Evolutionary conservation across 139 green algal genomes (phyloP), one percentile per base, ranked within the genome.

Genomic region (Dunaliella primolecta): DNA sequence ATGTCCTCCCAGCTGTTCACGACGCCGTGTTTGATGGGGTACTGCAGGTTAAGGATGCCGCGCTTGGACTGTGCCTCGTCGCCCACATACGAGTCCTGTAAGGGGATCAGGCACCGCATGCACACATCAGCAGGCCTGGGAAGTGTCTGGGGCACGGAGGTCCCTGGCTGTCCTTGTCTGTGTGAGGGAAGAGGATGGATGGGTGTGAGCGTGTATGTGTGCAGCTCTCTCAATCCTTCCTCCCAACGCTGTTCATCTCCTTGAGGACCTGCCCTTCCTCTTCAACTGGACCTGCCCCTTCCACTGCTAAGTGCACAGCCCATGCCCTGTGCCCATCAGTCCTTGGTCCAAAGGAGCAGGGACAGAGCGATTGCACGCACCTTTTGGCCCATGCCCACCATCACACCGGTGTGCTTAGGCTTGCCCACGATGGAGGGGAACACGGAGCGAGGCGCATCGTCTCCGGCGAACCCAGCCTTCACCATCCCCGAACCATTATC

Each of bases 1-100:
- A 99, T 99, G 92, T 99, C 97, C 81, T 99, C 97, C 97, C 97
- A 99, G 94, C 98, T 98, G 74, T 92, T 99, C 31, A 99, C 96
- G 36, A 99, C 97, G 74, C 96, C 95, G 89, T 98, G 96, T 89
- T 98, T 95, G 83, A 99, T 99, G 36, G 97, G 97, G 89, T 99
- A 99, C 88, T 97, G 98, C 81, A 99, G 89, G 2, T 96, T 95
- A 3, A 99, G 92, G 84, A 99, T 99, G 85, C 97, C 97, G 25
- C 97, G 87, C 94, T 99, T 99, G 71, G 93, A 95, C 89, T 99
- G 95, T 0, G 97, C 97, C 93, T 99, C 97, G 78, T 99, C 97
- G 30, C 97, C 97, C 11, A 99, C 96, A 85, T 99, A 99, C 0
- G 92, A 94, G 85, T 99, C 97, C 95, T 99, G 87, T 30, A 78